Evolutionary conservation across 2,329 filamentous ascomycete species (phyloP).

Genomic region (Botrytis elliptica): DNA sequence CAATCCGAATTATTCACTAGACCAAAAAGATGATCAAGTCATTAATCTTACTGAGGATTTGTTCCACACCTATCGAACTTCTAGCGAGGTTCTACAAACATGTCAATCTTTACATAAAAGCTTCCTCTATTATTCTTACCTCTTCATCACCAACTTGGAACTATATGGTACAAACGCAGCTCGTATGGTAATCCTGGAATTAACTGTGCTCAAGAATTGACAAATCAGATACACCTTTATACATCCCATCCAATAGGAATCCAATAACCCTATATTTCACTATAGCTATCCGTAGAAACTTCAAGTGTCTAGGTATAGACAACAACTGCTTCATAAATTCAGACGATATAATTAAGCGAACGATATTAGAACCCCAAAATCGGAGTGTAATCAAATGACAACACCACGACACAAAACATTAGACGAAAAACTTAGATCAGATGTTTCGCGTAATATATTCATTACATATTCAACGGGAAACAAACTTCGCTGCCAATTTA

Average conservation of each 20-base stretch:
- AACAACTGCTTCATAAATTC: not conserved
- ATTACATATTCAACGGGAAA: not conserved
- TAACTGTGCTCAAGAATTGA: too few relatives aligned
- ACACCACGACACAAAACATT: not conserved
- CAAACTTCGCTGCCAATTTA: not conserved
- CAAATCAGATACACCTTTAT: too few relatives aligned
- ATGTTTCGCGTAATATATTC: not conserved
- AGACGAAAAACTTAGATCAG: not conserved
- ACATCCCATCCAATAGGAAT: too few relatives aligned
- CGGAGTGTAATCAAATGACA: not conserved
- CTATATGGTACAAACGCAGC: not conserved
- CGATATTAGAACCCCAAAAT: not conserved
- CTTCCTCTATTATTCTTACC: rapidly evolving
- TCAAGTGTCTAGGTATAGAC: too few relatives aligned
- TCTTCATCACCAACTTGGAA: not conserved
- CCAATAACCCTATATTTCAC: too few relatives aligned
- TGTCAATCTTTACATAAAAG: not conserved
- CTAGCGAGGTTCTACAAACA: not conserved
- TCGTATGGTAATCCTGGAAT: not conserved
- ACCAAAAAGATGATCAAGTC: too few relatives aligned
- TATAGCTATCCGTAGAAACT: too few relatives aligned
- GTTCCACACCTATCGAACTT: not conserved
- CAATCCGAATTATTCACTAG: too few relatives aligned
- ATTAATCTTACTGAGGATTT: too few relatives aligned
- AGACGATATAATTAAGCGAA: not conserved